Evolutionary conservation across 371 early-diverging fungal species (phyloP).

Genomic region (Mucor racemosus): DNA sequence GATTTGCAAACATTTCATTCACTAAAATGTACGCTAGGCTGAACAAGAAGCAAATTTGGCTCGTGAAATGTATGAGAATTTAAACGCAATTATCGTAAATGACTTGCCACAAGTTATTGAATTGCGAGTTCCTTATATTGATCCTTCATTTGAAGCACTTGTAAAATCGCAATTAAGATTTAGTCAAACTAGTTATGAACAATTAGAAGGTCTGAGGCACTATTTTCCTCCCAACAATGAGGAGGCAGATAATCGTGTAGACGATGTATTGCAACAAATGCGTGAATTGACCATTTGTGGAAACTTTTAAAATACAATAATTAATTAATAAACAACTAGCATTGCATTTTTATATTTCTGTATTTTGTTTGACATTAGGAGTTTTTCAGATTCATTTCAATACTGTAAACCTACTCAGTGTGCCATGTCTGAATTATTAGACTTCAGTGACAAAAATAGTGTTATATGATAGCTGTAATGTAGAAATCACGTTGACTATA

Average conservation of each 20-base stretch:
- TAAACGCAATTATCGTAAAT: constrained; percentile 79
- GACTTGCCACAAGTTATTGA: constrained; percentile 93
- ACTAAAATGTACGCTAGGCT: constrained; percentile 40
- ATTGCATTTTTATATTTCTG: background rate
- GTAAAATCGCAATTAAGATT: constrained; percentile 89
- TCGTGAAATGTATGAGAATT: constrained; percentile 77
- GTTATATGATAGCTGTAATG: too few species aligned
- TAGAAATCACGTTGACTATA: too few species aligned
- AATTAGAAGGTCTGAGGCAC: constrained; percentile 60
- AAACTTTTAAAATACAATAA: constrained; percentile 39
- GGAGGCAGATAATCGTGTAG: constrained; percentile 66
- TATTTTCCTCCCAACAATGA: constrained; percentile 61
- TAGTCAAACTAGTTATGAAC: constrained; percentile 76
- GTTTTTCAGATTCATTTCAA: background rate
- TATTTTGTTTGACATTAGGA: background rate
- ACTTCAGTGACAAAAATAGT: too few species aligned
- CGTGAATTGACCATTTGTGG: constrained; percentile 88
- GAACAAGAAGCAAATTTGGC: constrained; percentile 82
- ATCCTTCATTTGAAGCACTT: constrained; percentile 94
- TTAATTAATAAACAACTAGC: background rate
- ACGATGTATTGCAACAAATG: constrained; percentile 87
- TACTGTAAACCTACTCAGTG: too few species aligned
- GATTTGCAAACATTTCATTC: too few species aligned
- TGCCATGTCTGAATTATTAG: too few species aligned
- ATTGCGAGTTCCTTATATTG: constrained; percentile 84